Percentiles rank a stretch among this genome's conserved stretches.
These are phyloP conservation scores for Sclerotinia glacialis DNA, from an alignment of 2,329 filamentous ascomycete species.

Conservation along the genomic window DNA sequence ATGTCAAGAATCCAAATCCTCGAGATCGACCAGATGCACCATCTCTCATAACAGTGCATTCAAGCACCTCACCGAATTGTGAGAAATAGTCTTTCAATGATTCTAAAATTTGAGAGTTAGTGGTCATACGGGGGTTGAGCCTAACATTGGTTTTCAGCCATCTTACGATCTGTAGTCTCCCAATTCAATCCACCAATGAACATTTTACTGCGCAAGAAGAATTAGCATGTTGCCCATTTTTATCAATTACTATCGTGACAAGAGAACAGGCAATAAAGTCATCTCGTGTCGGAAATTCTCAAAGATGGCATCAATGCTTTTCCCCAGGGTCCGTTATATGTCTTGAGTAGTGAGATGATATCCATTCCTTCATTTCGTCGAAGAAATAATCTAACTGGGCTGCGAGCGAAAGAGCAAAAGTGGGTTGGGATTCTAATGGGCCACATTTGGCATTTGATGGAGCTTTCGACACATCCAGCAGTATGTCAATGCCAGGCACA, in stretches of 20 bases:
- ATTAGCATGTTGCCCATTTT: conserved; percentile 30
- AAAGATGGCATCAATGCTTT: conserved; percentile 7
- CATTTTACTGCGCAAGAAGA: conserved; percentile 75
- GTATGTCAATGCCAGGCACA: conserved; percentile 14
- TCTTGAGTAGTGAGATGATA: conserved; percentile 1
- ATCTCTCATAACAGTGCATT: conserved; percentile 99
- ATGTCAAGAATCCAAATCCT: conserved; percentile 96
- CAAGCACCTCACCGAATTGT: conserved; percentile 93
- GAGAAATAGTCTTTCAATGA: conserved; percentile 96
- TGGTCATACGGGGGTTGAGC: not conserved
- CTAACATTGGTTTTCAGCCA: conserved; percentile 3
- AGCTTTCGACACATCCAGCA: conserved; percentile 12
- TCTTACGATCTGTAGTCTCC: conserved; percentile 94
- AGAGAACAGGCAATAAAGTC: conserved; percentile 22
- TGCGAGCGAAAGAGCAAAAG: conserved; percentile 15
- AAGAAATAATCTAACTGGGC: conserved; percentile 13
- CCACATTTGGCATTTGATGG: conserved; percentile 15
- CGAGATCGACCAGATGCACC: conserved; percentile 88
- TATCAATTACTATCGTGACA: conserved; percentile 13
- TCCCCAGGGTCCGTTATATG: not conserved
- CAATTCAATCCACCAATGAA: conserved; percentile 98
- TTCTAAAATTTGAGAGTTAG: conserved; percentile 54
- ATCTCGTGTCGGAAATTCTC: not conserved
- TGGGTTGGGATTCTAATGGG: conserved; percentile 11
- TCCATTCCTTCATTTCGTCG: conserved; percentile 1